These are phyloP conservation scores for Symbiodinium pilosum DNA, from an alignment of 73 alveolate genomes.

Conservation along the genomic window DNA sequence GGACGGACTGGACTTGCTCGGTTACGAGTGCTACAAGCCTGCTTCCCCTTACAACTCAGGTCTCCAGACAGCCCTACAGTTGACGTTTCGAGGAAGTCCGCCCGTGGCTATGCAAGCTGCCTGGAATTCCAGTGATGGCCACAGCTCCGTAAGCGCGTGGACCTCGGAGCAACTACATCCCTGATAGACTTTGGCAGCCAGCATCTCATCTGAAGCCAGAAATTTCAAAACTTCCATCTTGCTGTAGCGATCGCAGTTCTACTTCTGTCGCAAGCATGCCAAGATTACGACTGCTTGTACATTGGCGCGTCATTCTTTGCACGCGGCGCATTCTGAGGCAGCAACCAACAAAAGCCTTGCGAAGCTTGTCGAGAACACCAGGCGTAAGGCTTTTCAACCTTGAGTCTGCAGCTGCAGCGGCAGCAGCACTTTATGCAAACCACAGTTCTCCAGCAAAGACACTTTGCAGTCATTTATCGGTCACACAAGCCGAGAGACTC, in stretches of 20 bases:
- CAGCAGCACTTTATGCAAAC: not conserved
- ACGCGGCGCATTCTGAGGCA: too few relatives aligned
- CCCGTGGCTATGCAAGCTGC: too few relatives aligned
- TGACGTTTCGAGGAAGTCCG: too few relatives aligned
- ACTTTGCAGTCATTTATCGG: not conserved
- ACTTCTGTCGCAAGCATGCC: too few relatives aligned
- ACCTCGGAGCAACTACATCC: not conserved
- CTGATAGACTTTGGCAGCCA: not conserved
- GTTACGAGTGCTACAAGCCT: too few relatives aligned
- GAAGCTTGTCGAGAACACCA: slow-evolving; percentile 75
- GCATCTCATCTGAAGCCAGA: too few relatives aligned
- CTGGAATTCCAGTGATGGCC: slow-evolving; percentile 86
- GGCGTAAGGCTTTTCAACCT: slow-evolving; percentile 76
- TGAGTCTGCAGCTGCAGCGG: not conserved
- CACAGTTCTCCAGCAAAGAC: not conserved
- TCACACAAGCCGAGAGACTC: slow-evolving; percentile 25
- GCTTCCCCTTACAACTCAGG: too few relatives aligned
- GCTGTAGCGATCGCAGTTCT: not conserved
- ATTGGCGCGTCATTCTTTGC: too few relatives aligned
- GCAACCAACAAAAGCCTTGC: slow-evolving; percentile 76
- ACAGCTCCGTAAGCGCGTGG: slow-evolving; percentile 90
- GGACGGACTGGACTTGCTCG: too few relatives aligned
- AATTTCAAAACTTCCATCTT: not conserved
- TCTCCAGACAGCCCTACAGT: too few relatives aligned
- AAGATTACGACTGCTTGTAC: too few relatives aligned